Base-by-base conservation (phyloP, 495 filamentous ascomycete species). In the Aspergillus haitiensis region DNA sequence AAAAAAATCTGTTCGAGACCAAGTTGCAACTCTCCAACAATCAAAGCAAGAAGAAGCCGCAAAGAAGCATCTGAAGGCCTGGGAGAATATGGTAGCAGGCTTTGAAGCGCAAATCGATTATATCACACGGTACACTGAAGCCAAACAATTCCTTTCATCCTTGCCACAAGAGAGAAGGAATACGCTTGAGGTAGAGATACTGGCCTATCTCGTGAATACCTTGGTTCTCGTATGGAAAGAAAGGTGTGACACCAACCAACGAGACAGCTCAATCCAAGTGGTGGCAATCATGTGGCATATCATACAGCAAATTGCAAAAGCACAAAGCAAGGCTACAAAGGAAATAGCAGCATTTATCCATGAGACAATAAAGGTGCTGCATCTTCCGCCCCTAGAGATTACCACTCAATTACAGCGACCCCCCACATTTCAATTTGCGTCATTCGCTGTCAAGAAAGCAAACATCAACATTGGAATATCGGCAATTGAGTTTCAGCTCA, bases 401-500 rank as follows among this genome's bases (percentile, higher is more conserved):
- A 6, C 15, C 45, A 34, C n/a, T 13, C 35, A 66, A 0, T 33
- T 31, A 15, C 33, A 53, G 5, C 54, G 56, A 8, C n/a, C 35
- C 2, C 56, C 83, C 34, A 69, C 72, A 10, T 81, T 81, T 60
- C 59, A 68, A 2, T 68, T 74, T 39, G 65, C 65, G 31, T 62
- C 68, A 42, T 60, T 64, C 11, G 52, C 59, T n/a, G 39, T 42
- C 12, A 55, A 44, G 39, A 62, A 39, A 7, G 55, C 46, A 2
- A 49, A 66, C 16, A 16, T 73, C 2, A 55, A 60, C 1, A 64
- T 77, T 45, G 61, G 50, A 8, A 32, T 70, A n/a, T 65, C 70
- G 18, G 64, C 60, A 21, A 61, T 66, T 18, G 75, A 84, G n/a
- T 89, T 91, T 55, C 86, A 89, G 64, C 77, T 92, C 0, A 51